phyloP scores from a whole-genome alignment of 306 rosid genomes.

The Mimosa bimucronata region DNA sequence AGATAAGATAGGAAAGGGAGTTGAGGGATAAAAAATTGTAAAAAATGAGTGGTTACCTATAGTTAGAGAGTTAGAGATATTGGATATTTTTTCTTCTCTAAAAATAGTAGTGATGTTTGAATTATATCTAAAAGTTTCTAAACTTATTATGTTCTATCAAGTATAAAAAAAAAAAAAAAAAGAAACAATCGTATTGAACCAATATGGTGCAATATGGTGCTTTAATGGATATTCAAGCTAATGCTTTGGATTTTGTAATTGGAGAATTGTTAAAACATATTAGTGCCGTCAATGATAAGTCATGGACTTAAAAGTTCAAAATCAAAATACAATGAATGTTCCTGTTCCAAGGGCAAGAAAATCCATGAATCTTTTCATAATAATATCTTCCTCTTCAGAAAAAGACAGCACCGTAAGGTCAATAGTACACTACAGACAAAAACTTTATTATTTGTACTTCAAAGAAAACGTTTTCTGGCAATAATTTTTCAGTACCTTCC shows the following conservation, averaged over 20 bases:
- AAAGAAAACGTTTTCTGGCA: constrained; percentile 8
- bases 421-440: constrained; percentile 31
- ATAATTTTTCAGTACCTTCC: constrained; percentile 33
- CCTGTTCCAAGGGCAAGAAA: constrained; percentile 29
- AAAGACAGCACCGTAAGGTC: constrained; percentile 35
- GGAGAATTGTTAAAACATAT: constrained; percentile 33
- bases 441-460: neutral
- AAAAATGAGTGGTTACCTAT: neutral
- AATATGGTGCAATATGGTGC: neutral
- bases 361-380: constrained; percentile 33
- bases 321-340: constrained; percentile 37
- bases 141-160: neutral
- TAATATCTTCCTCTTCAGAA: constrained; percentile 15
- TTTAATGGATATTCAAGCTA: constrained; percentile 13
- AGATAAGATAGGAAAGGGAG: constrained; percentile 2
- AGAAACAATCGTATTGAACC: neutral
- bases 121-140: constrained; percentile 14
- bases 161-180: neutral
- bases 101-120: neutral
- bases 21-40: neutral
- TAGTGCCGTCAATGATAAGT: constrained; percentile 39
- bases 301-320: constrained; percentile 35
- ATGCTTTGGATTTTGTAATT: neutral
- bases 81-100: constrained; percentile 1
- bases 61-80: neutral